phyloP scores from a whole-genome alignment of 2,329 filamentous ascomycete species.

The Torrubiellomyces zombiae region DNA sequence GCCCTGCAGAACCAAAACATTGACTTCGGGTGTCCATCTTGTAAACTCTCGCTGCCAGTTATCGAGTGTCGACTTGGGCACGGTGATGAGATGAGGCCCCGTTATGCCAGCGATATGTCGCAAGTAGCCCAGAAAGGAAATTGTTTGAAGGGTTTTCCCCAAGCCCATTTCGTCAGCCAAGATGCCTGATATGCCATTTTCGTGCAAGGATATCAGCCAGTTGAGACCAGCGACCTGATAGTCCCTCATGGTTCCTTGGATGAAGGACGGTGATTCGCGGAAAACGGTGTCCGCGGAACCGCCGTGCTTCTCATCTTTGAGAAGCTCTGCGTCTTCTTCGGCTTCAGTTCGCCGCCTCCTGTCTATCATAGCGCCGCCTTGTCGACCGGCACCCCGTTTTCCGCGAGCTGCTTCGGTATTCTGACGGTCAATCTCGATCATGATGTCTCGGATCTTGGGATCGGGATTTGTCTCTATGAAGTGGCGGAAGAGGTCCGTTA shows the following conservation, averaged over 20 bases:
- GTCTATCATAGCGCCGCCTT: slow-evolving; percentile 68
- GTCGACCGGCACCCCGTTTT: slow-evolving; percentile 60
- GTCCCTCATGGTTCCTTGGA: slow-evolving; percentile 82
- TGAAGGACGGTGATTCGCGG: slow-evolving; percentile 80
- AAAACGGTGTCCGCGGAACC: slow-evolving; percentile 80
- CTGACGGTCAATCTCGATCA: slow-evolving; percentile 86
- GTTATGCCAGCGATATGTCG: slow-evolving; percentile 79
- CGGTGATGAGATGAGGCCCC: slow-evolving; percentile 78
- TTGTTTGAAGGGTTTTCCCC: slow-evolving; percentile 94
- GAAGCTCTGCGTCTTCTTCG: slow-evolving; percentile 83
- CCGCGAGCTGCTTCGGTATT: slow-evolving; percentile 57
- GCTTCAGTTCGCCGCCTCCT: slow-evolving; percentile 82
- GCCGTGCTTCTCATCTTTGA: slow-evolving; percentile 77
- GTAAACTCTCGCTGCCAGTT: slow-evolving; percentile 96
- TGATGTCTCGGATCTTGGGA: slow-evolving; percentile 83
- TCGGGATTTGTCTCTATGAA: slow-evolving; percentile 98
- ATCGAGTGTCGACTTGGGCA: slow-evolving; percentile 93
- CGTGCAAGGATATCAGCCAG: slow-evolving; percentile 93
- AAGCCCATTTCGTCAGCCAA: slow-evolving; percentile 97
- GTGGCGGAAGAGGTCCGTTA: slow-evolving; percentile 94
- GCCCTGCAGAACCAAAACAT: slow-evolving; percentile 85
- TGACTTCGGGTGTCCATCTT: slow-evolving; percentile 88
- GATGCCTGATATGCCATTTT: slow-evolving; percentile 97
- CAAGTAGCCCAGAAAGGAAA: slow-evolving; percentile 88
- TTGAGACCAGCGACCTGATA: slow-evolving; percentile 93